Conservation (phyloP, 345 rosid genomes). For the Populus alba region DNA sequence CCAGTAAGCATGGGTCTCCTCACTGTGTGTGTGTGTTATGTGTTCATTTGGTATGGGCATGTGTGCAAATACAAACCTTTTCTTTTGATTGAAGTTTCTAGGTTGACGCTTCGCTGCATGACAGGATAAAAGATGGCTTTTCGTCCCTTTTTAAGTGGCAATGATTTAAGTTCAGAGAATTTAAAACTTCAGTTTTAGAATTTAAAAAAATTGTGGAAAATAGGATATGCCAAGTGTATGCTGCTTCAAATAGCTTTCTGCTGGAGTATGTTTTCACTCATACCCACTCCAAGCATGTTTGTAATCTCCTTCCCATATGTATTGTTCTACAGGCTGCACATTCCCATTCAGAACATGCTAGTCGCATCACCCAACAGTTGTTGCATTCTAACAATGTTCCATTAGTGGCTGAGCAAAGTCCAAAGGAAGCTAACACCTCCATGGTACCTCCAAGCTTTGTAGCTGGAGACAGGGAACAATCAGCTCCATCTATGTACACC, state of each 20-base stretch:
- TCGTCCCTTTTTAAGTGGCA: not conserved
- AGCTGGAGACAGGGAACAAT: slow-evolving; percentile 51
- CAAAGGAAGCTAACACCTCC: slow-evolving; percentile 43
- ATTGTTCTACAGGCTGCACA: slow-evolving; percentile 41
- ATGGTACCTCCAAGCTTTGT: slow-evolving; percentile 42
- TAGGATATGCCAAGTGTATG: not conserved
- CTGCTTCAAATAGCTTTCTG: too few species aligned
- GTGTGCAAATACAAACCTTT: too few species aligned
- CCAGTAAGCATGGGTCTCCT: too few species aligned
- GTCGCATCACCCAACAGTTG: slow-evolving; percentile 47
- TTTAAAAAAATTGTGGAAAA: not conserved
- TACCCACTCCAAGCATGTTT: not conserved
- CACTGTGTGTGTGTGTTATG: too few species aligned
- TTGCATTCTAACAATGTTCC: slow-evolving; percentile 33
- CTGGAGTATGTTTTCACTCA: not conserved
- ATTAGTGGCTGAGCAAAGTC: slow-evolving; percentile 40
- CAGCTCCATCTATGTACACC: slow-evolving; percentile 62
- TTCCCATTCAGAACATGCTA: slow-evolving; percentile 53
- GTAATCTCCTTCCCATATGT: not conserved
- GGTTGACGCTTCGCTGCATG: too few species aligned
- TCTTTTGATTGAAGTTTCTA: too few species aligned
- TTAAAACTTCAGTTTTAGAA: not conserved
- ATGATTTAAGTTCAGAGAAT: not conserved
- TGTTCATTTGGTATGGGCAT: not conserved
- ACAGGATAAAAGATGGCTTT: too few species aligned